A percentile compares a stretch with the other conserved stretches of the same genome.
These are phyloP conservation scores for Monosporascus cannonballus DNA, from an alignment of 2,329 filamentous ascomycete genomes.

Conservation along the genomic window DNA sequence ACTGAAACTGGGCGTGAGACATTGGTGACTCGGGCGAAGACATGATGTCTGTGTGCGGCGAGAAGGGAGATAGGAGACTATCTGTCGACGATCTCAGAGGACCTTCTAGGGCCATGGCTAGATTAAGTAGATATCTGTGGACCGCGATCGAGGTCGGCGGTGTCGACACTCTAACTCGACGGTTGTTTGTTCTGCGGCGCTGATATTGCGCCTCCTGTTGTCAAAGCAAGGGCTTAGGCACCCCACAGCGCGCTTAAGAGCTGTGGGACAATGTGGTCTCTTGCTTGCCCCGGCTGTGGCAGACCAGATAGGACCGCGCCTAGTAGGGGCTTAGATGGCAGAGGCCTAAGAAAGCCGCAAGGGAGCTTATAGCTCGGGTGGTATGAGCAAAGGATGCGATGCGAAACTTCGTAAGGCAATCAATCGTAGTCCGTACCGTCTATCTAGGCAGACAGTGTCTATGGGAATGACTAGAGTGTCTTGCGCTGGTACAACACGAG, in stretches of 20 bases:
- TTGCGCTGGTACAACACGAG: not conserved
- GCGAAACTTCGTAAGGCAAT: not conserved
- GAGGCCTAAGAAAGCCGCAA: not conserved
- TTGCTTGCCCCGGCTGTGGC: not conserved
- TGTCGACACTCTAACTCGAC: constrained; percentile 8
- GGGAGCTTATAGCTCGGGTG: not conserved
- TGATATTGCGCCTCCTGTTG: constrained; percentile 14
- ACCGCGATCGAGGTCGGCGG: constrained; percentile 11
- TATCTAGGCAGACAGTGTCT: not conserved
- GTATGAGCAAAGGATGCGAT: not conserved
- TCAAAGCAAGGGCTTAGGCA: constrained; percentile 7
- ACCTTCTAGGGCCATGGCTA: constrained; percentile 54
- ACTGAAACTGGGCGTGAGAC: constrained; percentile 42
- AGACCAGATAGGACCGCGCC: not conserved
- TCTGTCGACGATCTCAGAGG: constrained; percentile 58
- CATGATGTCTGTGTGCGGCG: constrained; percentile 46
- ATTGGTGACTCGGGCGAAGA: constrained; percentile 47
- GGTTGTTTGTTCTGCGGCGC: constrained; percentile 11
- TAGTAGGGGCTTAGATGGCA: not conserved
- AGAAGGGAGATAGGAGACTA: constrained; percentile 48
- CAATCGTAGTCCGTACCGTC: not conserved
- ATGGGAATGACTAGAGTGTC: not conserved
- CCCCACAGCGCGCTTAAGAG: not conserved
- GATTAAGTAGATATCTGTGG: constrained; percentile 7
- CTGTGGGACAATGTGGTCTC: not conserved